These are phyloP conservation scores for Pezicula neosporulosa DNA, from an alignment of 2,329 filamentous ascomycete species.

Conservation along the genomic window DNA sequence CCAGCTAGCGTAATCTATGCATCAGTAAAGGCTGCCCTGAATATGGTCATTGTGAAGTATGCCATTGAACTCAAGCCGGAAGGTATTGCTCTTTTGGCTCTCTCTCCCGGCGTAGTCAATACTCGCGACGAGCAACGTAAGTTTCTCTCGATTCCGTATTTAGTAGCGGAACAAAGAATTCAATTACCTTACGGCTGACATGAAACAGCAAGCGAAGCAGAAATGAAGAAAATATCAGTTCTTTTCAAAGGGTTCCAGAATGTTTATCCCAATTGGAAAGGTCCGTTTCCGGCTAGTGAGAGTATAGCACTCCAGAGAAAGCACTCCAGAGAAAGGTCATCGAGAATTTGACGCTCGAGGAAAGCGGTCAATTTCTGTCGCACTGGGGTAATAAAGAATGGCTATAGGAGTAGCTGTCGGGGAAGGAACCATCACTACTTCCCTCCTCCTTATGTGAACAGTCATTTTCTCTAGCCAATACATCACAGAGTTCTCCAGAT, in stretches of 20 bases:
- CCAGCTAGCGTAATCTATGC: conserved; percentile 37
- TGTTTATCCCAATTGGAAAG: conserved; percentile 9
- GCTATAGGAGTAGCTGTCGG: conserved; percentile 9
- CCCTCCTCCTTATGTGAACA: too few species aligned
- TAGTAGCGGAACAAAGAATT: too few species aligned
- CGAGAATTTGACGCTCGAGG: conserved; percentile 11
- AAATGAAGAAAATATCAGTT: background rate
- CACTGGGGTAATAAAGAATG: conserved; percentile 15
- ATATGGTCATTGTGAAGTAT: conserved; percentile 50
- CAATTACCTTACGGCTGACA: background rate
- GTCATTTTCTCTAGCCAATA: too few species aligned
- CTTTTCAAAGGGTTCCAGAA: conserved; percentile 6
- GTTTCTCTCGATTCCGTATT: background rate
- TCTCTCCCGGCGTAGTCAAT: conserved; percentile 51
- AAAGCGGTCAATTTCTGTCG: conserved; percentile 15
- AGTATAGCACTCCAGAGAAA: conserved; percentile 12
- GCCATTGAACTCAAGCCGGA: conserved; percentile 40
- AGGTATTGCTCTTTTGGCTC: conserved; percentile 47
- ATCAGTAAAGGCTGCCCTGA: conserved; percentile 48
- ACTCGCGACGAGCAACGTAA: conserved; percentile 24
- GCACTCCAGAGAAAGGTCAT: too few species aligned
- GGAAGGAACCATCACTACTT: too few species aligned
- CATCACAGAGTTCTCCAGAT: too few species aligned
- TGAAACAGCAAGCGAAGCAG: background rate
- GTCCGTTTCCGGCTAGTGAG: conserved; percentile 7